Evolutionary conservation across 768 basidiomycete species (phyloP), one percentile per base, ranked within the genome.

Genomic region (Trametes sanguinea): DNA sequence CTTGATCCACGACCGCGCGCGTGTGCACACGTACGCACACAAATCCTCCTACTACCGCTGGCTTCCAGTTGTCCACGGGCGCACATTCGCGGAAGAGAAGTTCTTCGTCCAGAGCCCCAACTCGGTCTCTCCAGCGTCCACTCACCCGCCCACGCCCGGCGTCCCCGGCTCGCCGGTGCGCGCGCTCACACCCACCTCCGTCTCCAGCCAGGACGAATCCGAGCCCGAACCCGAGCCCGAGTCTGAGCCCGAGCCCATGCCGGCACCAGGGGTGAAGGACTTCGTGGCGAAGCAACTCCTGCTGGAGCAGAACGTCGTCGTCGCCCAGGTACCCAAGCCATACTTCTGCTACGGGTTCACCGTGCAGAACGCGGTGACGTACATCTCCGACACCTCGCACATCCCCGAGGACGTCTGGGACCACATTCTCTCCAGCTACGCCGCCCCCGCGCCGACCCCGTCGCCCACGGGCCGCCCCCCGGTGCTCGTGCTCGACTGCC

Each of bases 381-480:
- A 95, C 76, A 80, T 96, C 61, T 88, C 89, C 30, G 95, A 97
- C 72, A 90, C 88, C 44, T 92, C 89, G 8, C 75, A 83, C 66
- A 90, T 96, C 57, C 93, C 94, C 2, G 84, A 89, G 7, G 80
- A 83, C 39, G 82, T 85, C 43, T 92, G 90, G 90, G 68, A 48
- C 29, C 33, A 59, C 52, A 43, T 63, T 27, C 73, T 17, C 67
- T 85, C 53, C 74, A 87, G 54, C 65, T 13, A 67, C 64, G 4
- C 52, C 59, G 33, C 64, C 59, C 27, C 73, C 61, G 17, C 68
- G 73, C 54, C 67, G 68, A 16, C 62, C 65, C n/a, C 42, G 13
- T 43, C 42, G 52, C 68, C 64, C 32, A 60, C 65, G 45, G 60
- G 57, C 40, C 74, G 72, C 10, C 71, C 84, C 39, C 78, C 86